These are phyloP conservation scores for Nicotiana otophora DNA, from an alignment of 257 asterid species.

Conservation along the genomic window DNA sequence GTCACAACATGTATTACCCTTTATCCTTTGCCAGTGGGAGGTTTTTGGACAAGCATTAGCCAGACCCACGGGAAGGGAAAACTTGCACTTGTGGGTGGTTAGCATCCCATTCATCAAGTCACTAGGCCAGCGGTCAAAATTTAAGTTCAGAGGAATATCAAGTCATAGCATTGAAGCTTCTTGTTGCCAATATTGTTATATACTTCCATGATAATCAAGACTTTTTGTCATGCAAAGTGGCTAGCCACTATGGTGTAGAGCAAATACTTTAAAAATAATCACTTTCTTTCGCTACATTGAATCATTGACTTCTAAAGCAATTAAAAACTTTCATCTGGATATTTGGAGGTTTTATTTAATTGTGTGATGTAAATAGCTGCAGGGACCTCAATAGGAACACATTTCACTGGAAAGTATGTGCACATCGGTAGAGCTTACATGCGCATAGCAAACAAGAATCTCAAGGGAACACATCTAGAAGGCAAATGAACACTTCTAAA, in stretches of 20 bases:
- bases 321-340: background rate
- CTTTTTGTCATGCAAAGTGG: background rate
- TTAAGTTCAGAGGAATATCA: background rate
- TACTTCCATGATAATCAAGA: background rate
- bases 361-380: background rate
- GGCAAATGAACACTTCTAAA: background rate
- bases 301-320: background rate
- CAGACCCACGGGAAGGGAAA: background rate
- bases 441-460: background rate
- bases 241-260: background rate
- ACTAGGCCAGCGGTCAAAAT: background rate
- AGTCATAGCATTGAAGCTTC: background rate
- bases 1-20: background rate
- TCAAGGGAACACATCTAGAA: background rate
- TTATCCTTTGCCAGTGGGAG: background rate
- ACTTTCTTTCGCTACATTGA: slow-evolving; percentile 4
- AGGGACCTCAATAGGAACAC: background rate
- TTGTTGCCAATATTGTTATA: background rate
- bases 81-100: background rate
- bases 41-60: background rate
- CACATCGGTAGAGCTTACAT: background rate
- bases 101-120: background rate
- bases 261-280: background rate
- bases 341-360: background rate
- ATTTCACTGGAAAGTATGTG: background rate